Conservation (phyloP, 2,329 filamentous ascomycete species). For the Amauroascus niger region DNA sequence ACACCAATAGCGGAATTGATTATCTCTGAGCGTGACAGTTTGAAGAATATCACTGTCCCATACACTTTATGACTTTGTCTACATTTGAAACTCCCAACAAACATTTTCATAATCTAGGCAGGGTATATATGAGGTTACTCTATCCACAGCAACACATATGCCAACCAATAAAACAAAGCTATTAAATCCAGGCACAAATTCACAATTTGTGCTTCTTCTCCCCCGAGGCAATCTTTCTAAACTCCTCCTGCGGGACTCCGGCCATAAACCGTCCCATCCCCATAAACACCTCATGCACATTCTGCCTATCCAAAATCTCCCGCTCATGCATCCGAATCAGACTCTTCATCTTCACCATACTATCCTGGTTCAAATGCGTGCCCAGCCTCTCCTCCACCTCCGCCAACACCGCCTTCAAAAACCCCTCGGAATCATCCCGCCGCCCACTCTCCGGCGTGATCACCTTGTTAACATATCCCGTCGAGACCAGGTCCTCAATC, state of each 20-base stretch:
- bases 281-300: conserved; percentile 73
- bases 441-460: conserved; percentile 50
- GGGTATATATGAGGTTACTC: not conserved
- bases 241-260: conserved; percentile 81
- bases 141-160: not conserved
- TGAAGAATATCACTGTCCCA: too few relatives aligned
- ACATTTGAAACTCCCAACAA: not conserved
- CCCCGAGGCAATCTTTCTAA: conserved; percentile 70
- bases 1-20: too few relatives aligned
- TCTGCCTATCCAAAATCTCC: conserved; percentile 64
- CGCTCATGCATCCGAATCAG: conserved; percentile 65
- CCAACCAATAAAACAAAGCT: not conserved
- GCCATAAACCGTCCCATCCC: conserved; percentile 70
- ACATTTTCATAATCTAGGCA: not conserved
- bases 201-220: conserved; percentile 93
- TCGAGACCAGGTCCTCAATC: conserved; percentile 60
- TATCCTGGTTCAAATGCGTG: conserved; percentile 66
- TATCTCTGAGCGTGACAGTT: too few relatives aligned
- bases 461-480: conserved; percentile 79
- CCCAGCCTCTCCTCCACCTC: conserved; percentile 78
- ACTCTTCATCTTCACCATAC: conserved; percentile 73
- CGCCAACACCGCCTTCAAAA: conserved; percentile 59
- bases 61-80: too few relatives aligned
- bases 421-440: conserved; percentile 56
- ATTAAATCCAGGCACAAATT: not conserved